These are phyloP conservation scores for Blastobotrys parvus DNA, from an alignment of 805 yeast genomes.

Conservation along the genomic window DNA sequence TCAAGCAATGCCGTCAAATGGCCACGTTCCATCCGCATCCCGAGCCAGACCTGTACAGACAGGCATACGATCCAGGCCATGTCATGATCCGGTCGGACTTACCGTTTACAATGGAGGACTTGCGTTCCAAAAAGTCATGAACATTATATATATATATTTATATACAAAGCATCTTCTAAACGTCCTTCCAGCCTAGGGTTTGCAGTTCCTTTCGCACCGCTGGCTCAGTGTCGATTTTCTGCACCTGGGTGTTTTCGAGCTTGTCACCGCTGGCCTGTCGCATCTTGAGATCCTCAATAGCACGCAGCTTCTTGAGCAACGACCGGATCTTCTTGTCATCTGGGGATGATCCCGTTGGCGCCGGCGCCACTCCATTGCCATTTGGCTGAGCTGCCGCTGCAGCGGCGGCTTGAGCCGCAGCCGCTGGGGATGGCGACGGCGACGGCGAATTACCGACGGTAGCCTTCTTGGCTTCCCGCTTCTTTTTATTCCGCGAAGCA, in stretches of 20 bases:
- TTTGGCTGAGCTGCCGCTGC: slow-evolving; percentile 12
- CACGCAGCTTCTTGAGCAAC: slow-evolving; percentile 84
- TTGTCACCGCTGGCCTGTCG: slow-evolving; percentile 77
- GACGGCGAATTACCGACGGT: slow-evolving; percentile 13
- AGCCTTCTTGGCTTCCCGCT: slow-evolving; percentile 38
- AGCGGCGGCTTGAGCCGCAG: slow-evolving; percentile 8
- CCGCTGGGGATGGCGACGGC: slow-evolving; percentile 29
- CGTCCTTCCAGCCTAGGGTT: slow-evolving; percentile 62
- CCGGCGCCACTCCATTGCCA: background rate
- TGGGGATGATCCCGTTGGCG: slow-evolving; percentile 35
- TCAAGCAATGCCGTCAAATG: slow-evolving; percentile 40
- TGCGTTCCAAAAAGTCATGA: slow-evolving; percentile 27
- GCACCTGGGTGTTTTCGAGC: slow-evolving; percentile 85
- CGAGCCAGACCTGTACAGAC: slow-evolving; percentile 41
- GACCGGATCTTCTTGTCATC: slow-evolving; percentile 93
- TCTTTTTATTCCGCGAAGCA: slow-evolving; percentile 68
- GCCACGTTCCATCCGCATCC: slow-evolving; percentile 57
- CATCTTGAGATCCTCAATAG: slow-evolving; percentile 84
- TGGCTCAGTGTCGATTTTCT: slow-evolving; percentile 81
- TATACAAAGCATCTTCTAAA: no score
- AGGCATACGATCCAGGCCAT: slow-evolving; percentile 43
- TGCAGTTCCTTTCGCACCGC: slow-evolving; percentile 68
- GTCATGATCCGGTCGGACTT: slow-evolving; percentile 38
- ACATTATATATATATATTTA: background rate
- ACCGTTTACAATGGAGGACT: slow-evolving; percentile 43